Conservation (phyloP, 257 asterid species). For the Osmanthus fragrans region DNA sequence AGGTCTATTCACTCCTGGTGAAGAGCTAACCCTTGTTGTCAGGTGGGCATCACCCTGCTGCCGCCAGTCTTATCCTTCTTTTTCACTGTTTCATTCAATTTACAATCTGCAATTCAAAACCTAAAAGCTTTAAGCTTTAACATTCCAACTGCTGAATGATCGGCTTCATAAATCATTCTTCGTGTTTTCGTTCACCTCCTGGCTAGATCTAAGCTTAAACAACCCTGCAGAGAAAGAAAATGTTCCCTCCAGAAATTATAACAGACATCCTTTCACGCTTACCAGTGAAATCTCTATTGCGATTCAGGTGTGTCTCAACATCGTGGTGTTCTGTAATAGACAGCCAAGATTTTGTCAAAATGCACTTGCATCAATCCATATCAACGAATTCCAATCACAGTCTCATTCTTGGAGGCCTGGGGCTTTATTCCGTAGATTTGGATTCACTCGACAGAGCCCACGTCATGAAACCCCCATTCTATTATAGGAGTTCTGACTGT, state of each 20-base stretch:
- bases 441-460: slow-evolving; percentile 17
- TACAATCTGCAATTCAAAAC: too few relatives aligned
- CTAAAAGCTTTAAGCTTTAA: too few relatives aligned
- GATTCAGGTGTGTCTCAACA: slow-evolving; percentile 30
- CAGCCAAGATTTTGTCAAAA: slow-evolving; percentile 38
- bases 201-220: too few relatives aligned
- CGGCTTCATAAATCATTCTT: too few relatives aligned
- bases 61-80: too few relatives aligned
- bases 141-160: too few relatives aligned
- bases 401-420: slow-evolving; percentile 28
- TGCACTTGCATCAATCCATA: slow-evolving; percentile 30
- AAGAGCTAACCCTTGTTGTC: too few relatives aligned
- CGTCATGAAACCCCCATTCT: slow-evolving; percentile 36
- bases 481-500: slow-evolving; percentile 35
- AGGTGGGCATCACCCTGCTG: too few relatives aligned
- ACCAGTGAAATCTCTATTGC: slow-evolving; percentile 42
- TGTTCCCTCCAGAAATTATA: not conserved
- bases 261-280: slow-evolving; percentile 36
- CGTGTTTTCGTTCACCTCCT: not conserved
- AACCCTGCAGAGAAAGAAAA: not conserved
- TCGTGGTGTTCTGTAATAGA: slow-evolving; percentile 32
- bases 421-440: not conserved
- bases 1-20: too few relatives aligned
- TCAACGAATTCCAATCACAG: not conserved
- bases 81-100: too few relatives aligned